Conservation (phyloP, 2,329 filamentous ascomycete genomes). For the Penicillium sp. region DNA sequence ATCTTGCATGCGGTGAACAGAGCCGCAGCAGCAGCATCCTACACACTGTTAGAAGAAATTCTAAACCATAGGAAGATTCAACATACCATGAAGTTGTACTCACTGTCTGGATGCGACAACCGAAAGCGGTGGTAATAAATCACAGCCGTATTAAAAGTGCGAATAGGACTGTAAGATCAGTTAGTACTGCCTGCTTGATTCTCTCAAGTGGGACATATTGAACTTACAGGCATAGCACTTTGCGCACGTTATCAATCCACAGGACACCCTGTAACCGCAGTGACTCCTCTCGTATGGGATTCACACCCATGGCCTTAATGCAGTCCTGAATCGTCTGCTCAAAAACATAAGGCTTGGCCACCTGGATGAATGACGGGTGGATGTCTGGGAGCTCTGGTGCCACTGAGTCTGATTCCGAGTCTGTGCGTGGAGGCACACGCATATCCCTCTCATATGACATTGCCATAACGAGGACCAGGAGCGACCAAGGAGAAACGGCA, state of each 20-base stretch:
- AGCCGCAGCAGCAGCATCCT: slow-evolving; percentile 81
- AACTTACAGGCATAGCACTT: slow-evolving; percentile 69
- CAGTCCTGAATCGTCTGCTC: slow-evolving; percentile 73
- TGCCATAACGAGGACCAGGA: not conserved
- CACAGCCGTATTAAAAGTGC: slow-evolving; percentile 86
- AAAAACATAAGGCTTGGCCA: slow-evolving; percentile 70
- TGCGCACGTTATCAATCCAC: slow-evolving; percentile 80
- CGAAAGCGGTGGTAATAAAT: slow-evolving; percentile 94
- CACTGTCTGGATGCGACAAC: slow-evolving; percentile 73
- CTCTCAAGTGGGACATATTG: not conserved
- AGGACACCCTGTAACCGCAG: slow-evolving; percentile 80
- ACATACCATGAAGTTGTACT: slow-evolving; percentile 66
- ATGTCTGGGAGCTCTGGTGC: slow-evolving; percentile 41
- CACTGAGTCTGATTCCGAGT: slow-evolving; percentile 12
- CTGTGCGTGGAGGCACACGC: slow-evolving; percentile 7
- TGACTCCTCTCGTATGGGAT: slow-evolving; percentile 71
- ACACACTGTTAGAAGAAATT: slow-evolving; percentile 14
- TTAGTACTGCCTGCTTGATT: not conserved
- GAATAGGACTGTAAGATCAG: slow-evolving; percentile 60
- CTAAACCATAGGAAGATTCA: not conserved
- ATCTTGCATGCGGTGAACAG: slow-evolving; percentile 94
- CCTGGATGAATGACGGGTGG: slow-evolving; percentile 59
- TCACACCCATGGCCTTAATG: slow-evolving; percentile 63
- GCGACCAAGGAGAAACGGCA: not conserved
- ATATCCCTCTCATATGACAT: slow-evolving; percentile 25